Evolutionary conservation across 331 rosid genomes (phyloP).

Genomic region (Saraca asoca): DNA sequence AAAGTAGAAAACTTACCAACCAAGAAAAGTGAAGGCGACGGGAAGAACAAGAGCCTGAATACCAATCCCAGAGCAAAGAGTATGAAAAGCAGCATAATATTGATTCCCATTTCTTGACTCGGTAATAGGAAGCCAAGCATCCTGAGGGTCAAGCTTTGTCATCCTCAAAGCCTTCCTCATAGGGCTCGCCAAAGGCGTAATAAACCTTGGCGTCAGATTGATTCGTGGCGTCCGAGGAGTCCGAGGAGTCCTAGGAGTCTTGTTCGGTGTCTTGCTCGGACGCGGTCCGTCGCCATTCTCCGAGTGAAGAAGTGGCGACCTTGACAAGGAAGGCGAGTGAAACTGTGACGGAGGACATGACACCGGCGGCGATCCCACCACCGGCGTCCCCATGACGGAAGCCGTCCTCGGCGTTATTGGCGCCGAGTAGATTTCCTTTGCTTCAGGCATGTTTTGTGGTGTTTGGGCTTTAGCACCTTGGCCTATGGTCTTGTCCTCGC

Average conservation of each 20-base stretch:
- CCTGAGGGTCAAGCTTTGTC: conserved; percentile 81
- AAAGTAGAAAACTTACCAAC: conserved; percentile 54
- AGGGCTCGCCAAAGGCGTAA: conserved; percentile 80
- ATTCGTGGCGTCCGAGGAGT: conserved; percentile 49
- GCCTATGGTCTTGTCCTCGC: neutral
- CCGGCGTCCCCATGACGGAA: conserved; percentile 41
- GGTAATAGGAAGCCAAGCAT: conserved; percentile 90
- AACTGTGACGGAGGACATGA: conserved; percentile 86
- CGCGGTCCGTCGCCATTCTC: conserved; percentile 37
- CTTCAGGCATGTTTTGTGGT: conserved; percentile 44
- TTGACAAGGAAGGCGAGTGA: conserved; percentile 75
- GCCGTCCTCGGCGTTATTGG: conserved; percentile 68
- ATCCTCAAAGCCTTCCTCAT: conserved; percentile 65
- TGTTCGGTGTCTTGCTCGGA: conserved; percentile 51
- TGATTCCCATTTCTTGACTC: conserved; percentile 80
- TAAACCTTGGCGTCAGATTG: conserved; percentile 68
- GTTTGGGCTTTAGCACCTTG: neutral
- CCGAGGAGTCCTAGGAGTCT: conserved; percentile 41
- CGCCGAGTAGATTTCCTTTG: conserved; percentile 68
- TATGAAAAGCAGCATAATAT: conserved; percentile 80
- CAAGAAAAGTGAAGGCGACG: conserved; percentile 77
- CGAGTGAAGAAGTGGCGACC: conserved; percentile 70
- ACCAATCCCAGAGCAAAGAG: conserved; percentile 83
- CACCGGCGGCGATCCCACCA: conserved; percentile 50
- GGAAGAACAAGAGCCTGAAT: conserved; percentile 85